These are phyloP conservation scores for Colletotrichum truncatum DNA, from an alignment of 2,329 filamentous ascomycete species.

Conservation along the genomic window DNA sequence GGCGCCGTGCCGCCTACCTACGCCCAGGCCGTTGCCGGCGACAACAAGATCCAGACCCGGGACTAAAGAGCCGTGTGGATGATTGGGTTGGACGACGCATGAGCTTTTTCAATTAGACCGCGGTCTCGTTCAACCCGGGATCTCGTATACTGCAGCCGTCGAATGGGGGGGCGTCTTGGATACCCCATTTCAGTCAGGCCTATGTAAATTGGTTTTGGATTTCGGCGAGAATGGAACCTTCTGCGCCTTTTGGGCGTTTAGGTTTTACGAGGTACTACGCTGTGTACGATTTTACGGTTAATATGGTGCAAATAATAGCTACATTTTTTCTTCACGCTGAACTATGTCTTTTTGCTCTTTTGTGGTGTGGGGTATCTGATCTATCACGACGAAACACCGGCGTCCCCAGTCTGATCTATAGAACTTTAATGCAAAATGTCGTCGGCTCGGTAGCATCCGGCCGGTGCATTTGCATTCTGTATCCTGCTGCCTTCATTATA, in stretches of 20 bases:
- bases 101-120: background rate
- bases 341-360: background rate
- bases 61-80: conserved; percentile 52
- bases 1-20: conserved; percentile 80
- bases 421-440: too few relatives aligned
- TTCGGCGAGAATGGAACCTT: background rate
- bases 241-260: background rate
- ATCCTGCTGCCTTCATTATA: too few relatives aligned
- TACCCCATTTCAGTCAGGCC: background rate
- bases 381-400: too few relatives aligned
- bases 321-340: background rate
- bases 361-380: conserved; percentile 1
- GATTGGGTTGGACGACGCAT: background rate
- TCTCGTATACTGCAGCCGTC: background rate
- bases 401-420: too few relatives aligned
- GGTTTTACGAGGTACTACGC: conserved; percentile 7
- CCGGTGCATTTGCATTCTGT: too few relatives aligned
- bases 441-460: too few relatives aligned
- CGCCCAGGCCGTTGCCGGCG: conserved; percentile 83
- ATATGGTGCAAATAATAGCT: background rate
- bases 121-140: background rate
- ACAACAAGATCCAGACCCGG: conserved; percentile 86
- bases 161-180: background rate
- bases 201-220: background rate
- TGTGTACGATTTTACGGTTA: conserved; percentile 22